Percentiles rank a stretch among this genome's conserved stretches.
These are phyloP conservation scores for Aspergillus sp. DNA, from an alignment of 2,329 filamentous ascomycete species.

Conservation along the genomic window DNA sequence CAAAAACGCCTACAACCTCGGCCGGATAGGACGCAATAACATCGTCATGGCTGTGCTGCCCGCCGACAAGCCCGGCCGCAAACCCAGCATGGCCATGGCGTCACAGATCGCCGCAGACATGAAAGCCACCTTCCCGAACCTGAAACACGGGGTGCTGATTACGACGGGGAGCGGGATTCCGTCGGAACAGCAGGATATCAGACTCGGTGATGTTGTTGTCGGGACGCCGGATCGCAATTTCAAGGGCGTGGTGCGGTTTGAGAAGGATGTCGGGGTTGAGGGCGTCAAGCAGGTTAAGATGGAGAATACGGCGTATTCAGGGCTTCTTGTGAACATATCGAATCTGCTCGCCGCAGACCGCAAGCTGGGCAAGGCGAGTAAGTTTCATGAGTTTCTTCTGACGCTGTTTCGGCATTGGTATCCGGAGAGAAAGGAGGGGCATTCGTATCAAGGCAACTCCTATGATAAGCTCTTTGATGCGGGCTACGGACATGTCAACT, in stretches of 20 bases:
- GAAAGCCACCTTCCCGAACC: neutral
- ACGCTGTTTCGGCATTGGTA: neutral
- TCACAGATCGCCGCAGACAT: neutral
- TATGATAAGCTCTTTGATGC: neutral
- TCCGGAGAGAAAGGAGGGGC: neutral
- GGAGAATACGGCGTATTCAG: neutral
- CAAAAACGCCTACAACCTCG: neutral
- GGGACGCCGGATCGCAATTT: neutral
- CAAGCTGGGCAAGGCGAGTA: neutral
- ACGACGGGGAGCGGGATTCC: neutral
- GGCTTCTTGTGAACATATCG: neutral
- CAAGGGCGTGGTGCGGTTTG: neutral
- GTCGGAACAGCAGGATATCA: neutral
- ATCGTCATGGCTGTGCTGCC: neutral
- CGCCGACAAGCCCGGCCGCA: neutral
- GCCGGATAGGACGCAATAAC: neutral
- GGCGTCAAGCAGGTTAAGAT: neutral
- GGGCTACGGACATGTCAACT: neutral
- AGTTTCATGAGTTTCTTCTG: neutral
- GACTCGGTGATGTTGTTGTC: neutral
- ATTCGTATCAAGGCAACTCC: neutral
- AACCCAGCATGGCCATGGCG: neutral
- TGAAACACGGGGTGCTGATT: neutral
- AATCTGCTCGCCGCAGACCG: neutral
- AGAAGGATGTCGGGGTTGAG: neutral